Base-by-base conservation (phyloP, 192 early-diverging fungal species). In the Umbelopsis sp. region DNA sequence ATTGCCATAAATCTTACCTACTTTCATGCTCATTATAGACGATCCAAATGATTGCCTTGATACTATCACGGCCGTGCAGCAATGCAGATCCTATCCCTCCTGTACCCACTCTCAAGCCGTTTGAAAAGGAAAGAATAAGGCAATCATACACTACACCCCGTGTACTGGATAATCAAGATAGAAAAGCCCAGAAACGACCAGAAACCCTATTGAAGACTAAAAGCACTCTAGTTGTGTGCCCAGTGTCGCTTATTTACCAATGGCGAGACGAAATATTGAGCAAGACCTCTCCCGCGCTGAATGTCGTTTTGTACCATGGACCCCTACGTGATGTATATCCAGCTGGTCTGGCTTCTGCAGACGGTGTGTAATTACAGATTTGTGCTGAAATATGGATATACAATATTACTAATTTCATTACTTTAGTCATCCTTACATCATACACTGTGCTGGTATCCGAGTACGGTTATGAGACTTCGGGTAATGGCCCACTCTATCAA, bases 211-310 rank as follows among this genome's bases (percentile, higher is more conserved):
- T 72, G 21, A 74, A 83, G 56, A 73, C 80, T 47, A 89, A 89
- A 47, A 68, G 84, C 0, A 94, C 91, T 1, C 81, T 95, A 32
- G 73, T 95, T 20, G 80, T 94, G 1, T 88, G 90, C 4, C 92
- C 94, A 1, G 81, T 90, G 2, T 82, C 89, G 0, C 74, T 93
- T 16, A 77, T 95, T 34, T 74, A 85, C 43, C 93, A 95, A 68
- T 95, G 94, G 94, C 76, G 78, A 29, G 76, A 78, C 32, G 94
- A 95, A 74, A 75, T 94, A 17, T 36, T 74, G 32, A 77, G 72
- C n/a, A 90, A 89, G 72, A 84, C 90, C 2, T 66, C 71, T 4
- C 75, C 78, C 1, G 81, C 70, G 0, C 74, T 93, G 2, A 87
- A 82, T 20, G 83, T 92, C 11, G 68, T 87, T 20, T 43, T 94